Percentiles rank a stretch among this genome's conserved stretches.
phyloP scores from a whole-genome alignment of 371 early-diverging fungal genomes.

The Mortierella sp. region DNA sequence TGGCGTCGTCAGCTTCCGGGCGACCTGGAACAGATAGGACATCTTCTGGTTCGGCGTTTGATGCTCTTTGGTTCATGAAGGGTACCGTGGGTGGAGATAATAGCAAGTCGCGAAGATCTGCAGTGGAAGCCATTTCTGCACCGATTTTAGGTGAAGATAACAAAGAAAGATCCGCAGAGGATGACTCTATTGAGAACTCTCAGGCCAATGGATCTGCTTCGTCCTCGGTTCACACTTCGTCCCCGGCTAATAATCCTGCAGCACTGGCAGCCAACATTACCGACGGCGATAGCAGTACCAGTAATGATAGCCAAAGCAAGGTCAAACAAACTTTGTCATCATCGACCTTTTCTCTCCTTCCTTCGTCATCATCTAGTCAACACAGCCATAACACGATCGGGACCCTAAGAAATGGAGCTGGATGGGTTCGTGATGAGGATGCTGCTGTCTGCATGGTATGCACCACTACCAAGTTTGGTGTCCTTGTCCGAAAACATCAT shows the following conservation, averaged over 20 bases:
- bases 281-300: too few species aligned
- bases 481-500: constrained; percentile 57
- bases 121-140: not conserved
- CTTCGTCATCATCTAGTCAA: constrained; percentile 15
- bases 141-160: not conserved
- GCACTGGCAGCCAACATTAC: too few species aligned
- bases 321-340: constrained; percentile 1
- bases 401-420: constrained; percentile 35
- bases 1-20: constrained; percentile 14
- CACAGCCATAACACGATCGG: constrained; percentile 6
- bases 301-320: not conserved
- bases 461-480: constrained; percentile 41
- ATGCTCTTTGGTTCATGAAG: constrained; percentile 51
- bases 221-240: constrained; percentile 6
- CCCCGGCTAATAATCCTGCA: constrained; percentile 9
- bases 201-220: not conserved
- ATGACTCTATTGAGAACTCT: not conserved
- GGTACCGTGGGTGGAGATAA: constrained; percentile 10
- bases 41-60: constrained; percentile 45
- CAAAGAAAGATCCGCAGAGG: not conserved
- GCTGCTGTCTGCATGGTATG: constrained; percentile 57
- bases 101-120: constrained; percentile 5
- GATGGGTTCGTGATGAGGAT: constrained; percentile 58
- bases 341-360: constrained; percentile 7
- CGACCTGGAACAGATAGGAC: constrained; percentile 26